Evolutionary conservation across 2,329 filamentous ascomycete genomes (phyloP).

Genomic region (Exophiala bonariae): DNA sequence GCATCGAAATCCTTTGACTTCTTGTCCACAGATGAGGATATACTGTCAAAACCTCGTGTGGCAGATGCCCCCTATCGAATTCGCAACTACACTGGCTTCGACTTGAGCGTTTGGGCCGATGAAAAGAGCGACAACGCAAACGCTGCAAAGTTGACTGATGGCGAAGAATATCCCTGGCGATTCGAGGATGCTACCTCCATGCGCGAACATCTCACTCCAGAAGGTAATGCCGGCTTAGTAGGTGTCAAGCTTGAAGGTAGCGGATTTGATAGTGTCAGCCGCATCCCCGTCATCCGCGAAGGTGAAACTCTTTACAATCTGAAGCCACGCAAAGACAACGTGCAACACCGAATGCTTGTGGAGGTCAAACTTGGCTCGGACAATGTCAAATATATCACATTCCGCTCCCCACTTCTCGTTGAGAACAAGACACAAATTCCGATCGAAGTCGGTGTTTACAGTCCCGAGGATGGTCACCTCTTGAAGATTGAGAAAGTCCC

Average conservation of each 20-base stretch:
- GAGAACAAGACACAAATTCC: slow-evolving; percentile 98
- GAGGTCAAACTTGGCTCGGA: slow-evolving; percentile 88
- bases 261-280: slow-evolving; percentile 86
- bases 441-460: slow-evolving; percentile 88
- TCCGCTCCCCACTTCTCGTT: slow-evolving; percentile 85
- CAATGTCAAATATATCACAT: slow-evolving; percentile 97
- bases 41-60: slow-evolving; percentile 88
- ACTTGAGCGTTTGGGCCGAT: slow-evolving; percentile 79
- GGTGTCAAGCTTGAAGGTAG: slow-evolving; percentile 85
- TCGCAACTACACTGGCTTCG: slow-evolving; percentile 93
- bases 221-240: slow-evolving; percentile 76
- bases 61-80: slow-evolving; percentile 91
- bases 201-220: slow-evolving; percentile 85
- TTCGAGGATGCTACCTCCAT: slow-evolving; percentile 97
- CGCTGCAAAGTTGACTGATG: slow-evolving; percentile 79
- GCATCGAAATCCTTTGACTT: slow-evolving; percentile 92
- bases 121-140: slow-evolving; percentile 65
- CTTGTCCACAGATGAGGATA: slow-evolving; percentile 82
- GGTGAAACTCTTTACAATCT: slow-evolving; percentile 89
- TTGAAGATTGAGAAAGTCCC: slow-evolving; percentile 98
- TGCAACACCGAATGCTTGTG: slow-evolving; percentile 86
- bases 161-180: slow-evolving; percentile 89
- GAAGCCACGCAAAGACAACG: slow-evolving; percentile 79
- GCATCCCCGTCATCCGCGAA: slow-evolving; percentile 88
- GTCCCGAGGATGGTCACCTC: slow-evolving; percentile 80